Base-by-base conservation (phyloP, 2,329 filamentous ascomycete species). In the Lachnellula cervina region DNA sequence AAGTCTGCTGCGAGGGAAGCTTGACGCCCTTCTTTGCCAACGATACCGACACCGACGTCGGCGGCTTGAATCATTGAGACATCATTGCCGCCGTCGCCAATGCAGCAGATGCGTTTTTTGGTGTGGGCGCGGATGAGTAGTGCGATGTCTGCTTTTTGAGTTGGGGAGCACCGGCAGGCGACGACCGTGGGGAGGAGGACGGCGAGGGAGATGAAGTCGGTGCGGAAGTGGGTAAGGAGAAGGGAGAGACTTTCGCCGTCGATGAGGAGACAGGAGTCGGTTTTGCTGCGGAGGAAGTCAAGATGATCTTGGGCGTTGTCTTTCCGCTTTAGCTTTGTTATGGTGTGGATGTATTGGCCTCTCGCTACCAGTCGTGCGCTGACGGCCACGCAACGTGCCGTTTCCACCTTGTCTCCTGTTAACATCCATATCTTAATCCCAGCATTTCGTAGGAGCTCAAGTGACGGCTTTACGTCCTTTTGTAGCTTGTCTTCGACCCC, bases 351-450 rank as follows among this genome's bases (percentile, higher is more conserved):
- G 70, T 93, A 94, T 73, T 99, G 95, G 1, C 93, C 93, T 59
- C 94, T 81, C 4, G 91, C 88, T 14, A 99, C 94, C 6, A 99
- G 81, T 71, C 97, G 97, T 32, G 93, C 92, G 68, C 89, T 95
- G 44, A 99, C 88, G 2, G 94, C 95, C 13, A 99, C 93, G 72
- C 94, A 99, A 37, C 94, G 86, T 16, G 94, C 94, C 14, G 94
- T 99, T 74, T 99, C 94, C 2, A 99, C 90, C 73, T 99, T 99
- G 78, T 99, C 94, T 47, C 94, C 94, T 0, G 94, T 99, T 70
- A 99, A 78, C 94, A 99, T 99, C 94, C 94, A 99, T 50, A 99
- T 97, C 72, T 97, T 97, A 74, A 99, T 94, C 25, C 94, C 94
- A 0, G 94, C 94, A 66, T 99, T 99, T 62, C 94, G 89, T 51